Evolutionary conservation across 257 asterid species (phyloP).

Genomic region (Scutellaria baicalensis): DNA sequence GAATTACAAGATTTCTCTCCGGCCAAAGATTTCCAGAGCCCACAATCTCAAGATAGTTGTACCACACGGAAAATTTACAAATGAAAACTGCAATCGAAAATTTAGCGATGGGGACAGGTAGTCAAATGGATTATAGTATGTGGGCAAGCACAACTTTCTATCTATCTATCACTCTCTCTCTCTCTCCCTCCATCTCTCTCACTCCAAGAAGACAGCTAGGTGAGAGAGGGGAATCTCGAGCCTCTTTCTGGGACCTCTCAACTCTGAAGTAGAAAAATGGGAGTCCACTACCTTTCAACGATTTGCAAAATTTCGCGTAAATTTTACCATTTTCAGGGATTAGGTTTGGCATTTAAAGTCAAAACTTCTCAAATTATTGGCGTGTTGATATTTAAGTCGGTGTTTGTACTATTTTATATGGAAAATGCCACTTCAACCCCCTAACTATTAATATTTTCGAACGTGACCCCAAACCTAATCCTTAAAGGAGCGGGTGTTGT

Average conservation of each 20-base stretch:
- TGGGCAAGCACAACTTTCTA: slow-evolving; percentile 15
- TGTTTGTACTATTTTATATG: too few species aligned
- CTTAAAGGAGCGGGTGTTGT: too few species aligned
- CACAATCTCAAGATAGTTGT: slow-evolving; percentile 3
- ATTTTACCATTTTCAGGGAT: not conserved
- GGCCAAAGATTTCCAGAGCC: slow-evolving; percentile 14
- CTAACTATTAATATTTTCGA: not conserved
- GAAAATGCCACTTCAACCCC: too few species aligned
- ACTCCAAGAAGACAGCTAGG: slow-evolving; percentile 1
- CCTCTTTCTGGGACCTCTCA: not conserved
- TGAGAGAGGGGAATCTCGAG: slow-evolving; percentile 12
- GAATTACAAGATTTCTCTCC: slow-evolving; percentile 5
- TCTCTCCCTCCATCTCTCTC: slow-evolving; percentile 10
- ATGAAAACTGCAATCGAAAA: not conserved
- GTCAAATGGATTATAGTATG: slow-evolving; percentile 11
- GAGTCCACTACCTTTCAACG: slow-evolving; percentile 27
- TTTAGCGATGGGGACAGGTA: slow-evolving; percentile 7
- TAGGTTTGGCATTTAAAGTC: not conserved
- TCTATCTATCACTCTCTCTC: slow-evolving; percentile 1
- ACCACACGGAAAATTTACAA: not conserved
- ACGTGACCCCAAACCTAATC: too few species aligned
- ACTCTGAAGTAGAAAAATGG: not conserved
- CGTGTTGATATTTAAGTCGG: not conserved
- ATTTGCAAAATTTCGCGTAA: not conserved
- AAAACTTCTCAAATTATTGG: not conserved